These are phyloP conservation scores for Hydrangea macrophylla DNA, from an alignment of 148 eudicot species.

Conservation along the genomic window DNA sequence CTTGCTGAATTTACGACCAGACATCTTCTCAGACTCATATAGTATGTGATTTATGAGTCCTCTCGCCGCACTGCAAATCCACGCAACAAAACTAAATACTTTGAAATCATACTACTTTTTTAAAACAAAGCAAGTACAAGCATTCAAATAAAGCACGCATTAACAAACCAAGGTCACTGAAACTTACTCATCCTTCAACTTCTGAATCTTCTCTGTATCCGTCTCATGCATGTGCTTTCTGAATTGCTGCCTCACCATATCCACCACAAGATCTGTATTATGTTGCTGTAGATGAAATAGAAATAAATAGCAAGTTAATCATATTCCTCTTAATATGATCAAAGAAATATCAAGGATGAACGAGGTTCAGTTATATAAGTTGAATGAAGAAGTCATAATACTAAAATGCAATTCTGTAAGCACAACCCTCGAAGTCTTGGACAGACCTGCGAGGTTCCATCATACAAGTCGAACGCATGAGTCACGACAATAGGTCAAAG, in stretches of 20 bases:
- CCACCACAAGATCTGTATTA: conserved; percentile 58
- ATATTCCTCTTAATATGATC: neutral
- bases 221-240: conserved; percentile 63
- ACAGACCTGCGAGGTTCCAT: neutral
- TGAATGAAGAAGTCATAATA: neutral
- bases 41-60: conserved; percentile 66
- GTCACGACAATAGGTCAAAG: neutral
- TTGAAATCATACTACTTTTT: neutral
- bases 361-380: neutral
- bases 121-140: too few relatives aligned
- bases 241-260: conserved; percentile 73
- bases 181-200: conserved; percentile 77
- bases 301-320: conserved; percentile 1
- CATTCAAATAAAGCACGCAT: neutral
- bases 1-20: conserved; percentile 58
- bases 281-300: conserved; percentile 48
- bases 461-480: neutral
- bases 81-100: neutral
- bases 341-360: neutral
- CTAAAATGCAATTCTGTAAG: neutral
- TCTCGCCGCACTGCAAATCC: conserved; percentile 55
- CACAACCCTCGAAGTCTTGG: neutral
- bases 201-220: conserved; percentile 77
- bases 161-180: conserved; percentile 4
- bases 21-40: conserved; percentile 46